phyloP scores from a whole-genome alignment of 1,284 basidiomycete genomes.

The Salmacisia buchloeana region DNA sequence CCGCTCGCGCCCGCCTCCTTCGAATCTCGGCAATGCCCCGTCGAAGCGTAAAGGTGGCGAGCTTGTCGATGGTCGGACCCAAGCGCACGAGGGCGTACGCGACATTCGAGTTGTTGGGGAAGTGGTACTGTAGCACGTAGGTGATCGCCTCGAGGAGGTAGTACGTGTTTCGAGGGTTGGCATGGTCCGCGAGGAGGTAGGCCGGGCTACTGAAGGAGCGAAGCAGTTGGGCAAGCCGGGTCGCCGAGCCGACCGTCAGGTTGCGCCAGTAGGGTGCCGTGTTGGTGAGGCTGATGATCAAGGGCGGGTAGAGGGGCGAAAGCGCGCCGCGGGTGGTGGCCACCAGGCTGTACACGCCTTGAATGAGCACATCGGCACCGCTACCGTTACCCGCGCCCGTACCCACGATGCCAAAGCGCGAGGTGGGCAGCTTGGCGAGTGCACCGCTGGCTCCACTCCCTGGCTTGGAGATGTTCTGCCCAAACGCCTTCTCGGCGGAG shows the following conservation, averaged over 20 bases:
- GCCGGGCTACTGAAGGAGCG: conserved; percentile 79
- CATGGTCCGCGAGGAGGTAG: conserved; percentile 86
- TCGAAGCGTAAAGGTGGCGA: conserved; percentile 80
- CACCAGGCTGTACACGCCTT: conserved; percentile 77
- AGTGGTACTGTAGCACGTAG: conserved; percentile 60
- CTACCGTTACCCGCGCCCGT: conserved; percentile 73
- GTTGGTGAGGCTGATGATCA: conserved; percentile 84
- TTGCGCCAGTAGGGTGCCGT: conserved; percentile 77
- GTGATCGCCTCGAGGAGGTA: conserved; percentile 92
- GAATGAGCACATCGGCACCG: conserved; percentile 26
- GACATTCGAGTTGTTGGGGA: conserved; percentile 73
- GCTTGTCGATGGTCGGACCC: conserved; percentile 74
- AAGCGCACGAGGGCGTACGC: conserved; percentile 77
- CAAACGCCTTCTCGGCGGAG: conserved; percentile 75
- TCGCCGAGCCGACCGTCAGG: conserved; percentile 69
- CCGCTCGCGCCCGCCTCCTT: conserved; percentile 16
- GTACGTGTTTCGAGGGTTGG: conserved; percentile 82
- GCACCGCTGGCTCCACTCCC: conserved; percentile 37
- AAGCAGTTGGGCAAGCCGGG: conserved; percentile 77
- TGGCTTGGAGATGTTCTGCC: conserved; percentile 47
- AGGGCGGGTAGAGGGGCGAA: conserved; percentile 62
- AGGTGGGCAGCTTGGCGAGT: conserved; percentile 57
- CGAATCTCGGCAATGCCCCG: conserved; percentile 74
- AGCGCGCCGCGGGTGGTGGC: conserved; percentile 64
- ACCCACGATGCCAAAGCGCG: conserved; percentile 60